These are phyloP conservation scores for Colletotrichum sp. DNA, from an alignment of 2,329 filamentous ascomycete genomes.

Conservation along the genomic window DNA sequence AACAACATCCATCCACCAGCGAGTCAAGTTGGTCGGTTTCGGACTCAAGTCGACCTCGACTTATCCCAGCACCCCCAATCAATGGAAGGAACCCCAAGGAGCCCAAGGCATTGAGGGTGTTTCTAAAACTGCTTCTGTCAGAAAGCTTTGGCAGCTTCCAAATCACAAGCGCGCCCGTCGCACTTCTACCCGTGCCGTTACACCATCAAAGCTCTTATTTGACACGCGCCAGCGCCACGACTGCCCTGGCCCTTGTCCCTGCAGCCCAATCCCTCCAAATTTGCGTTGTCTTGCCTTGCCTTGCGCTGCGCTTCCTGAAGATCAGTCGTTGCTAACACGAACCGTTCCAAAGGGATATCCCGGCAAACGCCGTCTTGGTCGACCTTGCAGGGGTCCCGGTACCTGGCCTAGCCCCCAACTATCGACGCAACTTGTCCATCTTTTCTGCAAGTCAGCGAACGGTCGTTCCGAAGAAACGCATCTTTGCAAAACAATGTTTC, in stretches of 20 bases:
- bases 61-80: neutral
- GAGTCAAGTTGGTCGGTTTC: constrained; percentile 3
- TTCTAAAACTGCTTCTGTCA: constrained; percentile 22
- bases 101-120: neutral
- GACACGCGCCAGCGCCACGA: constrained; percentile 9
- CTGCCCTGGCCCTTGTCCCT: neutral
- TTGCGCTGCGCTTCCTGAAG: neutral
- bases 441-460: neutral
- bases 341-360: neutral
- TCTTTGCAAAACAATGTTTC: constrained; percentile 19
- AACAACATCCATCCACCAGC: neutral
- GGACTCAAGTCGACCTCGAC: neutral
- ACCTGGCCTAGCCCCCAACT: neutral
- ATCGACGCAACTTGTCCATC: neutral
- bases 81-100: neutral
- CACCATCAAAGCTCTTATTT: constrained; percentile 12
- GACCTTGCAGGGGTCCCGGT: neutral
- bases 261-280: neutral
- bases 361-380: neutral
- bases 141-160: constrained; percentile 21
- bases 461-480: constrained; percentile 14
- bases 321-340: neutral
- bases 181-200: constrained; percentile 6
- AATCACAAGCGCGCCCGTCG: constrained; percentile 11
- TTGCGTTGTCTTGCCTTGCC: neutral